A percentile compares a stretch with the other conserved stretches of the same genome.
Conservation (phyloP, 2,329 filamentous ascomycete species). For the Stachybotrys elegans region DNA sequence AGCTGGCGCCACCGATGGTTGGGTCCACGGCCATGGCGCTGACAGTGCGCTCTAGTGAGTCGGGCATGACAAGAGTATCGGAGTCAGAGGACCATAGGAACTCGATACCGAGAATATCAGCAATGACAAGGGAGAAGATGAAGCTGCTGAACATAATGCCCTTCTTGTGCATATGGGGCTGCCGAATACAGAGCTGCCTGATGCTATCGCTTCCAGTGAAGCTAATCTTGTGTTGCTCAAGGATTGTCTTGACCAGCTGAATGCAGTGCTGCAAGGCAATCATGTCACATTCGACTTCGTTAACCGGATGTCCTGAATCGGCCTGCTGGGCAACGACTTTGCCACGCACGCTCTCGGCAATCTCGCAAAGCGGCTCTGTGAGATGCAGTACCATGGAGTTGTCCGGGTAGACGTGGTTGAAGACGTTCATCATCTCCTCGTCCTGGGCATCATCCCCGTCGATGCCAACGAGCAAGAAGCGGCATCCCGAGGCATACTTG, state of each 20-base stretch:
- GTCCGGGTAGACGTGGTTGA: slow-evolving; percentile 14
- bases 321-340: slow-evolving; percentile 10
- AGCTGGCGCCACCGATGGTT: slow-evolving; percentile 17
- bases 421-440: slow-evolving; percentile 17
- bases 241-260: slow-evolving; percentile 12
- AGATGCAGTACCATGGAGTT: slow-evolving; percentile 13
- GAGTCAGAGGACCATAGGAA: slow-evolving; percentile 20
- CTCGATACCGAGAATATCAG: slow-evolving; percentile 16
- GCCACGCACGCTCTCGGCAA: slow-evolving; percentile 12
- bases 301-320: slow-evolving; percentile 7
- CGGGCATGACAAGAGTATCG: slow-evolving; percentile 15
- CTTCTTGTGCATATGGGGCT: slow-evolving; percentile 20
- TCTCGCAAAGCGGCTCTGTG: slow-evolving; percentile 15
- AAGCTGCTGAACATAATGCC: slow-evolving; percentile 20
- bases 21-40: slow-evolving; percentile 13
- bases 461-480: slow-evolving; percentile 17
- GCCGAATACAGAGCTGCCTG: slow-evolving; percentile 15
- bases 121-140: slow-evolving; percentile 17
- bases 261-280: slow-evolving; percentile 16
- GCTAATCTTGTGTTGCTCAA: slow-evolving; percentile 12
- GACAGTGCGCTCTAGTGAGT: slow-evolving; percentile 14
- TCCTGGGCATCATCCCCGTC: slow-evolving; percentile 16
- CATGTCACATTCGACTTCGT: slow-evolving; percentile 11
- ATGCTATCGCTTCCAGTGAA: slow-evolving; percentile 10
- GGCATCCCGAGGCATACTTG: slow-evolving; percentile 9